Percentiles rank a stretch among this genome's conserved stretches.
Conservation (phyloP, 805 yeast genomes). For the Candida argentea region DNA sequence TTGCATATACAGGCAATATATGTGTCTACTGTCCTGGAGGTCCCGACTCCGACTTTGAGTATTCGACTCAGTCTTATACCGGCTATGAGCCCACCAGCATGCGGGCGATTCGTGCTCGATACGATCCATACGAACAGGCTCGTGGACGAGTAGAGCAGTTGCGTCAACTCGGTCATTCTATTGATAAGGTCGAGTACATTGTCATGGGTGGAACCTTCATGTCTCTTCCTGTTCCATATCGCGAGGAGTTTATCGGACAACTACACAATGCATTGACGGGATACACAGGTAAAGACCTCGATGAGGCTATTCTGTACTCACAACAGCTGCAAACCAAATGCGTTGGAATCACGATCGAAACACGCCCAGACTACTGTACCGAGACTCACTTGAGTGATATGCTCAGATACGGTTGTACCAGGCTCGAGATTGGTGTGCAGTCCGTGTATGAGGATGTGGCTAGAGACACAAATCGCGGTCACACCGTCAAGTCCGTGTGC, state of each 20-base stretch:
- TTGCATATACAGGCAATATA: conserved; percentile 96
- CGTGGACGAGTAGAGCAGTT: conserved; percentile 95
- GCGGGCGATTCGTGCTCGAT: conserved; percentile 98
- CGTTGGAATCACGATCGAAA: conserved; percentile 97
- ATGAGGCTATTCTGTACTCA: conserved; percentile 83
- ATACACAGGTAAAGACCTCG: conserved; percentile 73
- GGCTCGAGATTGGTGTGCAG: conserved; percentile 95
- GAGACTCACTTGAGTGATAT: conserved; percentile 91
- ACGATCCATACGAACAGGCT: conserved; percentile 97
- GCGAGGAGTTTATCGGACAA: conserved; percentile 82
- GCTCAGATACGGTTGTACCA: conserved; percentile 93
- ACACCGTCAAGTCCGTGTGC: conserved; percentile 91
- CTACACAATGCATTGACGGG: conserved; percentile 94
- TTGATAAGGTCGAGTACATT: conserved; percentile 95
- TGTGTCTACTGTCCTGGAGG: conserved; percentile 99
- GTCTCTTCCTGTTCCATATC: conserved; percentile 83
- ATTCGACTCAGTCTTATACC: conserved; percentile 95
- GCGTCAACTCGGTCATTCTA: conserved; percentile 89
- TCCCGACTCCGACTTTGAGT: conserved; percentile 96
- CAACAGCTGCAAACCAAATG: conserved; percentile 94
- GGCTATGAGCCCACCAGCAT: conserved; percentile 98
- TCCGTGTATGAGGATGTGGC: conserved; percentile 97
- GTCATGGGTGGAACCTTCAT: conserved; percentile 99
- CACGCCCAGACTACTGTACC: conserved; percentile 97
- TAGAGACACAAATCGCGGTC: conserved; percentile 95